Base-by-base conservation (phyloP, 2,329 filamentous ascomycete species). In the Celoporthe dispersa region DNA sequence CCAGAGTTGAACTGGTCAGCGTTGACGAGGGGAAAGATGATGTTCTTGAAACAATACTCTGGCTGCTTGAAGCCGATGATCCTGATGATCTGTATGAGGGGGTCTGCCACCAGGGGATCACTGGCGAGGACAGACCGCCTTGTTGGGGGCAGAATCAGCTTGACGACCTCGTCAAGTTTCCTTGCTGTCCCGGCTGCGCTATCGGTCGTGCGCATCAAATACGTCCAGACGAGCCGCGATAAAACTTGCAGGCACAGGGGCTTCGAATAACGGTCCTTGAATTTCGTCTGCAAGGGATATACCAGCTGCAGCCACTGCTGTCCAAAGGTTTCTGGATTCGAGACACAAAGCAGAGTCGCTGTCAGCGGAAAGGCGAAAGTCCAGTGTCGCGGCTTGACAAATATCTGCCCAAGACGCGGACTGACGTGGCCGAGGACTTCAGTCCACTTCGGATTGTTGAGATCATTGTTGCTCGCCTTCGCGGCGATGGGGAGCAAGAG, bases 21-120 rank as follows among this genome's bases (percentile, higher is more conserved):
- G 77, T 97, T 97, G 77, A 99, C 92, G 51, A 99, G 83, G 3
- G 95, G 96, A 75, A 98, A 98, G n/a, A 99, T 93, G 73, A 98
- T 92, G 62, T 86, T 93, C 74, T 91, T 89, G 80, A 98, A 97
- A 80, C 95, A 98, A 73, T 97, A 91, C 76, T 99, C 96, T 67
- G 95, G 94, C 75, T 97, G 90, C 77, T 93, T 97, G 82, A 92
- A 98, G 2, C 95, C 97, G 76, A 99, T 94, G 76, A 98, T 94
- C 44, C 97, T 90, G 72, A 98, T 94, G 39, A 98, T 90, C 76
- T 98, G 94, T 69, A 98, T 95, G 73, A 98, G 83, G 1, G 96
- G 95, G 63, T 98, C 94, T 2, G 92, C 91, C 71, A 97, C 91
- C n/a, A 90, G 86, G 0, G 90, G 87, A 72, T 99, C 96, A 1